These are phyloP conservation scores for Ustilago loliicola DNA, from an alignment of 1,284 basidiomycete species.

Conservation along the genomic window DNA sequence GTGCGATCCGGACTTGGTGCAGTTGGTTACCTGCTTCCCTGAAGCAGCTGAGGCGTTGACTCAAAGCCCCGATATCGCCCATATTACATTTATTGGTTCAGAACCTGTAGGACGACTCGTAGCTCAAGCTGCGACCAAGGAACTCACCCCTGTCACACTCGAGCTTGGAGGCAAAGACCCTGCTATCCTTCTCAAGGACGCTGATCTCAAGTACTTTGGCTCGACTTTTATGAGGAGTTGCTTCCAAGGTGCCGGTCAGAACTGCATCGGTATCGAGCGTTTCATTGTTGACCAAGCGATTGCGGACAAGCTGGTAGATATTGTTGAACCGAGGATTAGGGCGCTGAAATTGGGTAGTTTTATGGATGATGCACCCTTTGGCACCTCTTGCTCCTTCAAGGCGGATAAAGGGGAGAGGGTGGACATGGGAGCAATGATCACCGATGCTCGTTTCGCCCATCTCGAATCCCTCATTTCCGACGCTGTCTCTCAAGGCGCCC, in stretches of 20 bases:
- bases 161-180: conserved; percentile 83
- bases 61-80: conserved; percentile 80
- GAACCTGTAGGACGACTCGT: conserved; percentile 89
- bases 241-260: conserved; percentile 88
- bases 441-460: conserved; percentile 77
- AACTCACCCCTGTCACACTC: conserved; percentile 88
- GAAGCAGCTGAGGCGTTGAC: conserved; percentile 87
- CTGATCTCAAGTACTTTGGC: conserved; percentile 73
- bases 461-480: conserved; percentile 80
- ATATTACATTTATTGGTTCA: conserved; percentile 87
- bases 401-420: conserved; percentile 42
- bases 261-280: conserved; percentile 90
- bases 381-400: conserved; percentile 5
- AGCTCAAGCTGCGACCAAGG: conserved; percentile 82
- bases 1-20: conserved; percentile 77
- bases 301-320: conserved; percentile 78
- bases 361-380: conserved; percentile 63
- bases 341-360: conserved; percentile 58
- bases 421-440: conserved; percentile 87
- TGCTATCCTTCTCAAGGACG: conserved; percentile 73
- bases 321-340: conserved; percentile 53
- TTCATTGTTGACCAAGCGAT: conserved; percentile 85
- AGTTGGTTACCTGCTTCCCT: conserved; percentile 83
- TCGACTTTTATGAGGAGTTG: conserved; percentile 71
- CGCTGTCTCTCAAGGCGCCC: conserved; percentile 81